A percentile compares a stretch with the other conserved stretches of the same genome.
Evolutionary conservation across 1,139 yeast species (phyloP).

Genomic region (Magnusiomyces paraingens): DNA sequence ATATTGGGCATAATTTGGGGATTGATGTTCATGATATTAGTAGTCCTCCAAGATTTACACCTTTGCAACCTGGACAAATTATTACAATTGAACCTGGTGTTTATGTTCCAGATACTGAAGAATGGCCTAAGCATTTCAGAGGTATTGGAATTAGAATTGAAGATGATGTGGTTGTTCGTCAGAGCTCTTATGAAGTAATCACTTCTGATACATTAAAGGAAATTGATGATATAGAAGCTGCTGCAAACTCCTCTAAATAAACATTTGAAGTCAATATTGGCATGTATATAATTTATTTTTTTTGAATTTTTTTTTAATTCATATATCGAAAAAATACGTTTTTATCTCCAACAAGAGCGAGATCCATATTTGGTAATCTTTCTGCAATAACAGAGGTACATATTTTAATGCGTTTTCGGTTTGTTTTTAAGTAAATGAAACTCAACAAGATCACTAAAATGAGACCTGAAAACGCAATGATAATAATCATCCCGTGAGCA

Average conservation of each 20-base stretch:
- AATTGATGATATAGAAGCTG: constrained; percentile 62
- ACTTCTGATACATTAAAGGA: constrained; percentile 85
- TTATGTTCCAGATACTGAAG: constrained; percentile 64
- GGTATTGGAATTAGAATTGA: constrained; percentile 94
- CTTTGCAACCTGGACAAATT: constrained; percentile 39
- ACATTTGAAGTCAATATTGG: background rate
- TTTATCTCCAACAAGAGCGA: constrained; percentile 33
- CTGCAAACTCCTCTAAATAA: constrained; percentile 13
- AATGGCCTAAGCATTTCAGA: constrained; percentile 73
- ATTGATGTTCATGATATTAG: constrained; percentile 81
- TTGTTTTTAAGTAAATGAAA: constrained; percentile 23
- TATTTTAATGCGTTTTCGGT: constrained; percentile 22
- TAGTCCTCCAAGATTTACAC: constrained; percentile 44
- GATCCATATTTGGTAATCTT: constrained; percentile 24
- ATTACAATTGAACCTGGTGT: constrained; percentile 94
- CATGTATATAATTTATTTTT: background rate
- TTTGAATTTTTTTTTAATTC: background rate
- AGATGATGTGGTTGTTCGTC: constrained; percentile 80
- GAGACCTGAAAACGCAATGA: constrained; percentile 16
- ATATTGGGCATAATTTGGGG: constrained; percentile 92
- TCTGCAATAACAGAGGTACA: constrained; percentile 28
- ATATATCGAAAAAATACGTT: constrained; percentile 1
- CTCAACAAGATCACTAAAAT: constrained; percentile 7
- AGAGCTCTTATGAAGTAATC: constrained; percentile 49
- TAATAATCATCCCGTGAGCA: constrained; percentile 30